Evolutionary conservation across 192 early-diverging fungal species (phyloP).

Genomic region (Chytriomyces confervae): DNA sequence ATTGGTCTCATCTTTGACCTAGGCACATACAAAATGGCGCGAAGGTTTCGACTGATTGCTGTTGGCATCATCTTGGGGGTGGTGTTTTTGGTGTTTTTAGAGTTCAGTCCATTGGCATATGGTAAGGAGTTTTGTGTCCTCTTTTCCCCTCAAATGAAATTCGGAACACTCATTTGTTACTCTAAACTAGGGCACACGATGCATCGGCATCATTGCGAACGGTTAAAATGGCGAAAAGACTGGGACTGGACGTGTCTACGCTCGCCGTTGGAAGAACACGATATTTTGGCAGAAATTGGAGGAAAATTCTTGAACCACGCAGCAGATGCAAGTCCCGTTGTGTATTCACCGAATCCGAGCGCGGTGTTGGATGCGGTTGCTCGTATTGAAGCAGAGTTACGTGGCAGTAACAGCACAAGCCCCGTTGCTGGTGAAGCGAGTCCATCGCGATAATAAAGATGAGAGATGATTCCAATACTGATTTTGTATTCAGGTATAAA

Average conservation of each 20-base stretch:
- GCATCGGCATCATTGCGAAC: slow-evolving; percentile 63
- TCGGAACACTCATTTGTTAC: background rate
- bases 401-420: too few relatives aligned
- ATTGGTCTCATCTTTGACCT: slow-evolving; percentile 77
- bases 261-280: slow-evolving; percentile 15
- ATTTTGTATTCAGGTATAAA: too few relatives aligned
- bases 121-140: slow-evolving; percentile 55
- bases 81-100: slow-evolving; percentile 66
- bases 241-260: slow-evolving; percentile 83
- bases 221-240: slow-evolving; percentile 72
- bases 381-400: too few relatives aligned
- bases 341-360: too few relatives aligned
- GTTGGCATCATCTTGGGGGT: slow-evolving; percentile 56
- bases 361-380: too few relatives aligned
- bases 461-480: too few relatives aligned
- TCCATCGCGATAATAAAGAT: too few relatives aligned
- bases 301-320: too few relatives aligned
- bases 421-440: too few relatives aligned
- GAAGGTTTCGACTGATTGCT: slow-evolving; percentile 54
- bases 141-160: background rate
- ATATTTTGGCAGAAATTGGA: slow-evolving; percentile 2
- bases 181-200: background rate
- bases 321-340: too few relatives aligned
- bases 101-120: slow-evolving; percentile 82
- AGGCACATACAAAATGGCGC: slow-evolving; percentile 64